Base-by-base conservation (phyloP, 2,329 filamentous ascomycete species). In the Exophiala dermatitidis region DNA sequence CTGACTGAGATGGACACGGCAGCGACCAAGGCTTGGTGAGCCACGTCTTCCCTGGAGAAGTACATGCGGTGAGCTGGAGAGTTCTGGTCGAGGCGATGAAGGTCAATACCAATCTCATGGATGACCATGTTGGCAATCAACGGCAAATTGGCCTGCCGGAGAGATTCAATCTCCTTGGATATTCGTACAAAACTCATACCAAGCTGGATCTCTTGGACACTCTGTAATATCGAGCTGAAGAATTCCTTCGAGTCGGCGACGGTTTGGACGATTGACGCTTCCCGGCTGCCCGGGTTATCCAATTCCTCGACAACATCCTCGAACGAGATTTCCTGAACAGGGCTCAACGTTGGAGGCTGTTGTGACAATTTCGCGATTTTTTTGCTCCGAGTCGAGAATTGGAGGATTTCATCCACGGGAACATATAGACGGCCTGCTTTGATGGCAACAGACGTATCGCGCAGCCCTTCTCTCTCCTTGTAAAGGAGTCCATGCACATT, bases 31-130 rank as follows among this genome's bases (percentile, higher is more conserved):
- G 90, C 93, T 74, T 98, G 91, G 68, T 98, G 93, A 8, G 93
- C 93, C 64, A 96, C 84, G 66, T 96, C 93, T 57, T 89, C 85
- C 26, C 86, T 83, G 2, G 90, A 88, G 66, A 98, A 98, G 70
- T 98, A 97, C 93, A 97, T 98, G 59, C 93, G 84, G 75, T 98
- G 93, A 0, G 91, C 90, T 0, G 93, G 90, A 10, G 90, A 95
- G 64, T 88, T 91, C 40, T 88, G 85, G 67, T 98, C 91, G 50
- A 98, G 79, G 26, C 91, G 84, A 67, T 97, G 85, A 38, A 98
- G 75, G 66, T 98, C 93, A 66, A 98, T 80, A 56, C 91, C 91
- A 40, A 98, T 83, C 68, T 98, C 94, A 68, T 98, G 97, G 80
- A 95, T 95, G 4, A 91, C 90, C 42, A 90, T 80, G 65, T 91